phyloP scores from a whole-genome alignment of 2,329 filamentous ascomycete species.

The Xylaria sp. region DNA sequence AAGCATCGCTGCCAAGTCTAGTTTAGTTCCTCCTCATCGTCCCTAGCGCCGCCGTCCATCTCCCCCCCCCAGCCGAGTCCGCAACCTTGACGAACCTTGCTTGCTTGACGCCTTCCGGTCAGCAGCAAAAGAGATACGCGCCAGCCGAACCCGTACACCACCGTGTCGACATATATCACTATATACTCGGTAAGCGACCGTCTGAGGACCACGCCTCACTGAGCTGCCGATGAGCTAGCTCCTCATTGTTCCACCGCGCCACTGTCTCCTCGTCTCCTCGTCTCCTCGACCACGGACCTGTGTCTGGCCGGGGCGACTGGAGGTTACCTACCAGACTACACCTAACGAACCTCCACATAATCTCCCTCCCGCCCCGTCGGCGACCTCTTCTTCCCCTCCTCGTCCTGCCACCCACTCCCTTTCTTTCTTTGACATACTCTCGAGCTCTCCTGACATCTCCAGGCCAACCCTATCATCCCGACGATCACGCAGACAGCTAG shows the following conservation, averaged over 20 bases:
- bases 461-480: slow-evolving; percentile 4
- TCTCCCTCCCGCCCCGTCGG: neutral
- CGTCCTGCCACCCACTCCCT: too few species aligned
- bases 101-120: neutral
- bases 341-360: neutral
- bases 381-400: neutral
- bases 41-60: slow-evolving; percentile 6
- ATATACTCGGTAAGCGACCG: neutral
- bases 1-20: neutral
- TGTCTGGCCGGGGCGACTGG: neutral
- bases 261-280: neutral
- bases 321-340: neutral
- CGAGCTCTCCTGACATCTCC: slow-evolving; percentile 16
- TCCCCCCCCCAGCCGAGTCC: neutral
- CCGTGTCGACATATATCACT: neutral
- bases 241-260: neutral
- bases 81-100: neutral
- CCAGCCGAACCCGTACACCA: slow-evolving; percentile 2
- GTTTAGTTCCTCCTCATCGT: neutral
- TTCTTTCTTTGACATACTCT: too few species aligned
- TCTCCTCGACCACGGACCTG: neutral
- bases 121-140: slow-evolving; percentile 15
- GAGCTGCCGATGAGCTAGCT: neutral
- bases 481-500: slow-evolving; percentile 31
- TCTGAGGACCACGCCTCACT: neutral